These are phyloP conservation scores for Fragaria iinumae DNA, from an alignment of 306 rosid species.

Conservation along the genomic window DNA sequence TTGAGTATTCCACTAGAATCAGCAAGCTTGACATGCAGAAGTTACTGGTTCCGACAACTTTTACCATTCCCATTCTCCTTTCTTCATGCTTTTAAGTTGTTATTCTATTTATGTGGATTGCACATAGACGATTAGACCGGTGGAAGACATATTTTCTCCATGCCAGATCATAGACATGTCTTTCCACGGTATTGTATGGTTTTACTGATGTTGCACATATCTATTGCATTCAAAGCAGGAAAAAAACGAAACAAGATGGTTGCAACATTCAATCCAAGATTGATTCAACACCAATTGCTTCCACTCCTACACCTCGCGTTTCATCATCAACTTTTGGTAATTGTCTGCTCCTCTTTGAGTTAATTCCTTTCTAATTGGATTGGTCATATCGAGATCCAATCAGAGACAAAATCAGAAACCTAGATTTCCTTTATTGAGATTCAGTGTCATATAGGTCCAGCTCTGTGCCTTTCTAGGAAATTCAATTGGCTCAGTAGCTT, in stretches of 20 bases:
- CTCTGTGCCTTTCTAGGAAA: not conserved
- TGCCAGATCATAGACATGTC: not conserved
- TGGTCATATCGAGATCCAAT: not conserved
- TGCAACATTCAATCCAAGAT: not conserved
- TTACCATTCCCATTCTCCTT: not conserved
- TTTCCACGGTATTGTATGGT: not conserved
- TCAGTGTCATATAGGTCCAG: not conserved
- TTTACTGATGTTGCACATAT: not conserved
- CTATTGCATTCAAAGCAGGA: constrained; percentile 35
- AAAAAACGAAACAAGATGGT: constrained; percentile 4
- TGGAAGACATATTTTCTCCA: not conserved
- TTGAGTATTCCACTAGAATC: not conserved
- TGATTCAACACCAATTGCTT: not conserved
- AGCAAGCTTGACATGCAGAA: not conserved
- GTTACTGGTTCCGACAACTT: not conserved
- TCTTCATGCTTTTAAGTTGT: not conserved
- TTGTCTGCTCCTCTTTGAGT: not conserved
- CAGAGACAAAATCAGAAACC: not conserved
- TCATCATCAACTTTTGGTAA: constrained; percentile 3
- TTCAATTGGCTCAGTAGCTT: not conserved
- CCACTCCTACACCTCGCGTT: not conserved
- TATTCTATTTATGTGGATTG: not conserved
- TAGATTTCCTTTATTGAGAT: not conserved
- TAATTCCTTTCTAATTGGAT: not conserved
- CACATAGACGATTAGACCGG: not conserved